Percentiles rank a stretch among this genome's conserved stretches.
Conservation (phyloP, 768 basidiomycete genomes). For the Flagelloscypha sp. region DNA sequence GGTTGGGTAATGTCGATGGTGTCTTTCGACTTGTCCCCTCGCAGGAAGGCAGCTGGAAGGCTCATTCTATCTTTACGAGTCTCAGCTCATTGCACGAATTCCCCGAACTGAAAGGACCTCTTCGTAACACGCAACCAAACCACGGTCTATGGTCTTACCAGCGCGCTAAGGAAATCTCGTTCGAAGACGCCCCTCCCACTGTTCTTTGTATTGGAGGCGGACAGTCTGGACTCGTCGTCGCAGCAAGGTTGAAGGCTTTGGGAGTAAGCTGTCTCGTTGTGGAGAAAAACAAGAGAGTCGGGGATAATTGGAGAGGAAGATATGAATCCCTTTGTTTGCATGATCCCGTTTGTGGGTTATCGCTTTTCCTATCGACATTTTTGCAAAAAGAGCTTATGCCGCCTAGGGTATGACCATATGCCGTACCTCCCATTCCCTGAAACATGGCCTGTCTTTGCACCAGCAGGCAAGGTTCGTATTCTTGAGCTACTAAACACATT, state of each 20-base stretch:
- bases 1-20: slow-evolving; percentile 42
- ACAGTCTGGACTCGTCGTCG: slow-evolving; percentile 57
- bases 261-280: slow-evolving; percentile 48
- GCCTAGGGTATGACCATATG: slow-evolving; percentile 46
- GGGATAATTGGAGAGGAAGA: slow-evolving; percentile 56
- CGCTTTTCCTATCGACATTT: slow-evolving; percentile 16
- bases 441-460: slow-evolving; percentile 51
- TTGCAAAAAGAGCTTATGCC: slow-evolving; percentile 16
- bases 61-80: slow-evolving; percentile 50
- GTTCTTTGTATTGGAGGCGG: slow-evolving; percentile 61
- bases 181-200: slow-evolving; percentile 42
- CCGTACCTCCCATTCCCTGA: slow-evolving; percentile 59
- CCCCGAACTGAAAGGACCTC: slow-evolving; percentile 41
- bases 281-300: slow-evolving; percentile 46
- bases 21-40: slow-evolving; percentile 48
- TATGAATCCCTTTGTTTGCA: slow-evolving; percentile 54
- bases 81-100: slow-evolving; percentile 46
- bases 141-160: slow-evolving; percentile 50
- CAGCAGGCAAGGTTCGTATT: slow-evolving; percentile 39
- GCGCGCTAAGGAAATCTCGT: slow-evolving; percentile 34
- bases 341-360: slow-evolving; percentile 22
- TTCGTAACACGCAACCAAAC: slow-evolving; percentile 33
- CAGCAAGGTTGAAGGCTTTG: slow-evolving; percentile 57
- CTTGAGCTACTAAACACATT: not conserved
- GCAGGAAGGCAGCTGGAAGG: slow-evolving; percentile 42